Base-by-base conservation (phyloP, 176 grass and related monocot genomes). In the Microstegium vimineum region DNA sequence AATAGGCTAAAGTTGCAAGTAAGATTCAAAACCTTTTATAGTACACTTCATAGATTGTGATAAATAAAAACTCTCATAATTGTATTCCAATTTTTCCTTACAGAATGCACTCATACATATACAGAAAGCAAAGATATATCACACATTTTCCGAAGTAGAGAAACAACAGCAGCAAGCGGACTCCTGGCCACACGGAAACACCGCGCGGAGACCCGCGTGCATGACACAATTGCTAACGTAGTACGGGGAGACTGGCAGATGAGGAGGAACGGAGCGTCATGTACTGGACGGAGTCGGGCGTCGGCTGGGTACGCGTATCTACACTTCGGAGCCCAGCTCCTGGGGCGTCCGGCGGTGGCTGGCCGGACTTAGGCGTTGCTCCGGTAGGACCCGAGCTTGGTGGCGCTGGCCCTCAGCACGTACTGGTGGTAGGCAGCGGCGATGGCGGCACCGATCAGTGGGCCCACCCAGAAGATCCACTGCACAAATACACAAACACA, bases 391-490 rank as follows among this genome's bases (percentile, higher is more conserved):
- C 79, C 81, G 73, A 87, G 79, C 83, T 93, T 96, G 34, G 78
- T 3, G 35, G 88, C 81, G 16, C 88, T 91, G 61, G 88, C 94
- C 82, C 90, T 91, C 68, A 96, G 83, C 37, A 93, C 86, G 28
- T 69, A 91, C 66, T 93, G 88, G 83, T 89, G 86, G 80, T 96
- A 93, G 10, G 73, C 46, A 6, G 90, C 88, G 31, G 94, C 94
- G 32, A 93, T 89, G 75, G 90, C 94, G 49, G 94, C 94, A 7
- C 94, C 94, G 59, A 90, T 81, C 42, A 96, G 76, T 1, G 90
- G 94, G 13, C 94, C 90, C 41, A 91, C 94, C 90, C 94, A 96
- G 81, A 96, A 96, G 69, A 96, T 96, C 94, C 94, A 96, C 90
- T 96, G 90, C 85, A 82, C 11, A 17, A 67, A 26, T 23, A 80